Evolutionary conservation across 1,284 basidiomycete species (phyloP).

Genomic region (Taiwanofungus camphoratus): DNA sequence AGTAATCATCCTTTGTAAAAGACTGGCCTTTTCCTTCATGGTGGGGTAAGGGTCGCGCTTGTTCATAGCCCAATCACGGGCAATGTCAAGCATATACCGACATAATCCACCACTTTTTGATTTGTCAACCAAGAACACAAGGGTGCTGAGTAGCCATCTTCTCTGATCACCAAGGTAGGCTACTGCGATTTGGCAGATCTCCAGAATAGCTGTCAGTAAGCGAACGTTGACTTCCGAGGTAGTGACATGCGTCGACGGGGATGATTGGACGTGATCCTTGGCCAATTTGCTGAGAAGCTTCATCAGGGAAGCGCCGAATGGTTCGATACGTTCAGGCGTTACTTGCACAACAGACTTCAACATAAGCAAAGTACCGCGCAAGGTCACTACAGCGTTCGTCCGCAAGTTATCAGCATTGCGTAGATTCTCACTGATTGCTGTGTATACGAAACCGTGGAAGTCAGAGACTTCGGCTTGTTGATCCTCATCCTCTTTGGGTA

Average conservation of each 20-base stretch:
- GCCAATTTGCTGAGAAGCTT: conserved; percentile 84
- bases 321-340: conserved; percentile 81
- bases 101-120: conserved; percentile 83
- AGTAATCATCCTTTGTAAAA: conserved; percentile 87
- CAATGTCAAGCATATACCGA: conserved; percentile 82
- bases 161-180: conserved; percentile 67
- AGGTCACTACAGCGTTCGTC: conserved; percentile 33
- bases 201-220: conserved; percentile 60
- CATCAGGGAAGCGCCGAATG: conserved; percentile 72
- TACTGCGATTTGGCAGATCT: conserved; percentile 66
- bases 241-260: conserved; percentile 35
- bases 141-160: conserved; percentile 66
- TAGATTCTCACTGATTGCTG: conserved; percentile 80
- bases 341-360: conserved; percentile 86
- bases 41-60: conserved; percentile 83
- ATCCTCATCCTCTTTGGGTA: conserved; percentile 77
- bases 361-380: conserved; percentile 83
- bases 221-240: conserved; percentile 58
- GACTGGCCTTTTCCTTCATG: conserved; percentile 92
- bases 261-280: conserved; percentile 78
- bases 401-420: conserved; percentile 40
- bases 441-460: conserved; percentile 77
- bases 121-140: conserved; percentile 86
- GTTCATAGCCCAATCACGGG: conserved; percentile 85
- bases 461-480: conserved; percentile 61